phyloP scores from a whole-genome alignment of 352 stramenopile genomes.

The Phytophthora melonis region DNA sequence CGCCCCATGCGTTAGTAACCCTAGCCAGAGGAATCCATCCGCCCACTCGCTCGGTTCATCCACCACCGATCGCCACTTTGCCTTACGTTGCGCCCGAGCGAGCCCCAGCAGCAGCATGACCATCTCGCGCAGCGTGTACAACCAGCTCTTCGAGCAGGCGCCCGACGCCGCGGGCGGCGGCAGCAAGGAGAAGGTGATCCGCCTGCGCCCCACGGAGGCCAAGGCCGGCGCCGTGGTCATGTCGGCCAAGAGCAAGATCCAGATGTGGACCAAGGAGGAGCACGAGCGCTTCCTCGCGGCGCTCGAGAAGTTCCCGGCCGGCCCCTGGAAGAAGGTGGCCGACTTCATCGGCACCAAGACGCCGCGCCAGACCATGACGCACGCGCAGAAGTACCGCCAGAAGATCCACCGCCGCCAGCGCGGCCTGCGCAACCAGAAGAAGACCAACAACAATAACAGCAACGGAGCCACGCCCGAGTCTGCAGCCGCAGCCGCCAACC shows the following conservation, averaged over 20 bases:
- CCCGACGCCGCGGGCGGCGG: conserved; percentile 32
- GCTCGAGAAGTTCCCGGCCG: conserved; percentile 86
- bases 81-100: not conserved
- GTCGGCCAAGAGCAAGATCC: conserved; percentile 85
- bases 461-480: not conserved
- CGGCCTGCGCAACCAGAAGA: conserved; percentile 84
- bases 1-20: conserved; percentile 25
- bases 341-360: conserved; percentile 89
- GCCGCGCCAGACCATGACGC: conserved; percentile 94
- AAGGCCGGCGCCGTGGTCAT: conserved; percentile 82
- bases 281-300: conserved; percentile 87
- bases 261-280: conserved; percentile 90
- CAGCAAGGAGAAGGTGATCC: conserved; percentile 74
- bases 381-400: conserved; percentile 87
- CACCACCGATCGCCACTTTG: conserved; percentile 38
- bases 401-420: conserved; percentile 82
- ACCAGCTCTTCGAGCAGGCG: conserved; percentile 83
- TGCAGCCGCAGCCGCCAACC: conserved; percentile 20
- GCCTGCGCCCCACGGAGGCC: conserved; percentile 78
- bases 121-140: conserved; percentile 86
- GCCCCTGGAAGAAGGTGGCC: conserved; percentile 89
- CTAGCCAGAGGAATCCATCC: conserved; percentile 27
- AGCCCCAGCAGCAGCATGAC: conserved; percentile 54
- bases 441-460: conserved; percentile 16
- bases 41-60: conserved; percentile 32